Conservation (phyloP, 2,329 filamentous ascomycete genomes). For the Fusarium albidum region DNA sequence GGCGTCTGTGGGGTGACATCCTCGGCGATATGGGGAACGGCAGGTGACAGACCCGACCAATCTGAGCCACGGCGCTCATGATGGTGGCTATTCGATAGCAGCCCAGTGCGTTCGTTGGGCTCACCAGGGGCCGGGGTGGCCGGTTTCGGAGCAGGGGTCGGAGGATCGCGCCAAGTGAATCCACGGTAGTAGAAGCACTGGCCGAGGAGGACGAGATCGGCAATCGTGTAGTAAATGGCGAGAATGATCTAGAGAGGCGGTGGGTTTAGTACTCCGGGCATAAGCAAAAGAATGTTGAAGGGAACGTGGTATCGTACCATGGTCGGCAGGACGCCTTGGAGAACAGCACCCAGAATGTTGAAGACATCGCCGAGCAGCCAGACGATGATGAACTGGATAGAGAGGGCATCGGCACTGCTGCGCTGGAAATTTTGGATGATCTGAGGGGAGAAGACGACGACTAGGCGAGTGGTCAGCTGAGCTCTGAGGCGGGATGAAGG, state of each 20-base stretch:
- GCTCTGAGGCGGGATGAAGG: constrained; percentile 2
- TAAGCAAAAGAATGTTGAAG: not conserved
- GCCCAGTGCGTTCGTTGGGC: constrained; percentile 60
- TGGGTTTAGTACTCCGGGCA: constrained; percentile 23
- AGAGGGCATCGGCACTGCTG: constrained; percentile 85
- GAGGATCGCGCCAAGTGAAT: constrained; percentile 71
- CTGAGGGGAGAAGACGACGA: constrained; percentile 96
- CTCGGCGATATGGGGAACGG: constrained; percentile 74
- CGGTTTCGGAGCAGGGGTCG: constrained; percentile 53
- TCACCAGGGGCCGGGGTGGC: constrained; percentile 44
- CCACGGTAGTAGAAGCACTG: constrained; percentile 98
- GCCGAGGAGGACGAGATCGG: constrained; percentile 84
- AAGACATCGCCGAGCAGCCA: constrained; percentile 96
- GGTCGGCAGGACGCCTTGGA: constrained; percentile 91
- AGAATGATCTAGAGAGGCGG: constrained; percentile 71
- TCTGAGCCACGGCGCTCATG: constrained; percentile 60
- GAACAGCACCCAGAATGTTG: constrained; percentile 91
- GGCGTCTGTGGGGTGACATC: constrained; percentile 56
- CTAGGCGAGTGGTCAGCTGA: constrained; percentile 45
- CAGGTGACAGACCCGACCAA: constrained; percentile 78
- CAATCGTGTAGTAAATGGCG: constrained; percentile 93
- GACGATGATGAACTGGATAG: constrained; percentile 88
- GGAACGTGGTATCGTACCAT: constrained; percentile 65
- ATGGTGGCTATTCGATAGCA: constrained; percentile 20
- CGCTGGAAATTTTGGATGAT: constrained; percentile 95